Base-by-base conservation (phyloP, 2,329 filamentous ascomycete genomes). In the Juglanconis juglandina region DNA sequence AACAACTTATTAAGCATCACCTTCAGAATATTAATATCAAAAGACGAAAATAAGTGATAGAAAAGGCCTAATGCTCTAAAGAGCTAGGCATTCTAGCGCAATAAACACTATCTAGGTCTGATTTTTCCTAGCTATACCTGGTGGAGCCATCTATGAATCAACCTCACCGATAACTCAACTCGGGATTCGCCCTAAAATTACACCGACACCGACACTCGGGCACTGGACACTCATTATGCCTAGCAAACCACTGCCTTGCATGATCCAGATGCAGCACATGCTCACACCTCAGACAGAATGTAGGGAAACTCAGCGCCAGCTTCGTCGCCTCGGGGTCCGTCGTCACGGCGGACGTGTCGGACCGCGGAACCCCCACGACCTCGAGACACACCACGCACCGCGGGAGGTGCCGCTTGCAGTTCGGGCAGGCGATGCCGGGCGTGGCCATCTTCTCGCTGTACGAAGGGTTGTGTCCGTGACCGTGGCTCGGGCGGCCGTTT, bases 201-300 rank as follows among this genome's bases (percentile, higher is more conserved):
- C 86, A 89, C 41, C 81, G 78, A 64, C 87, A 90, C 55, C 84
- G 79, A 67, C 87, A 90, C 72, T 89, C 87, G 1, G 87, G 85
- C 53, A 89, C 85, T 0, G 87, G 86, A 67, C 87, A 89, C 72
- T 89, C 85, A 34, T 79, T 79, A 65, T 89, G 86, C 37, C 84
- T 74, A 6, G 80, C 76, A 67, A 89, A 90, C 87, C 87, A 90
- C 72, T 83, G 80, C 66, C 84, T 74, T 5, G 86, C 86, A 68
- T 89, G 87, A 66, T 89, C 87, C 60, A 88, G 76, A 66, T 90
- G 87, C 67, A 87, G 73, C 9, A 87, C 85, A 68, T 90, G 87
- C 67, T 88, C 86, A 69, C 87, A 90, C 65, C 81, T 81, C 48
- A 89, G 76, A 63, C 87, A 90, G 67, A 89, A 89, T 0, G 85